Evolutionary conservation across 352 stramenopile genomes (phyloP).

Genomic region (Phytophthora melonis): DNA sequence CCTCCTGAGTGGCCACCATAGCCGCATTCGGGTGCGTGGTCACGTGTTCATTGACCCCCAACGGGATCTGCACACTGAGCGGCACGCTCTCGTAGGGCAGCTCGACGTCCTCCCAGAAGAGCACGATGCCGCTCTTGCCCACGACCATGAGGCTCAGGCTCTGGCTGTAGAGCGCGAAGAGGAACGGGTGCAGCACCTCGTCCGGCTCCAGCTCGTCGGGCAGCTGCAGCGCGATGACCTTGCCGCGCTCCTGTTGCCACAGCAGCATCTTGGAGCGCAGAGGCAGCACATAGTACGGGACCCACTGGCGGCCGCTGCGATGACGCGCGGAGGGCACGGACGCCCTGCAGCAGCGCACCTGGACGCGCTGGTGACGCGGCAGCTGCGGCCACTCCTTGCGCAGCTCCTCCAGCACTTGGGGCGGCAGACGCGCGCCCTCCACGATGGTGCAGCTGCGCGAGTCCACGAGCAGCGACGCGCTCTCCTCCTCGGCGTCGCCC

Average conservation of each 20-base stretch:
- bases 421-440: constrained; percentile 50
- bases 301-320: constrained; percentile 56
- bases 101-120: constrained; percentile 88
- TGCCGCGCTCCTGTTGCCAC: constrained; percentile 66
- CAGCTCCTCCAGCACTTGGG: constrained; percentile 56
- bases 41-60: constrained; percentile 62
- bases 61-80: constrained; percentile 80
- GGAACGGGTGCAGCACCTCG: constrained; percentile 67
- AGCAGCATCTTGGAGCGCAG: constrained; percentile 70
- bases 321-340: constrained; percentile 55
- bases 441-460: constrained; percentile 66
- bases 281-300: constrained; percentile 67
- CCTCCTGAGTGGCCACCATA: constrained; percentile 19
- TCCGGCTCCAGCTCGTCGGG: constrained; percentile 62
- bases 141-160: constrained; percentile 80
- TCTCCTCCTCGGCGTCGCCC: constrained; percentile 24
- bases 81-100: constrained; percentile 80
- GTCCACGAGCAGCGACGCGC: constrained; percentile 52
- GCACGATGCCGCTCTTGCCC: constrained; percentile 65
- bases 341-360: constrained; percentile 49
- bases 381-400: constrained; percentile 48
- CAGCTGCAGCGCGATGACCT: constrained; percentile 60
- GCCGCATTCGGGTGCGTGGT: constrained; percentile 55
- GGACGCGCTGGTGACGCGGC: constrained; percentile 12
- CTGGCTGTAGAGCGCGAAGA: constrained; percentile 71